Evolutionary conservation across 139 green algal genomes (phyloP), one percentile per base, ranked within the genome.

Genomic region (Penium margaritaceum): DNA sequence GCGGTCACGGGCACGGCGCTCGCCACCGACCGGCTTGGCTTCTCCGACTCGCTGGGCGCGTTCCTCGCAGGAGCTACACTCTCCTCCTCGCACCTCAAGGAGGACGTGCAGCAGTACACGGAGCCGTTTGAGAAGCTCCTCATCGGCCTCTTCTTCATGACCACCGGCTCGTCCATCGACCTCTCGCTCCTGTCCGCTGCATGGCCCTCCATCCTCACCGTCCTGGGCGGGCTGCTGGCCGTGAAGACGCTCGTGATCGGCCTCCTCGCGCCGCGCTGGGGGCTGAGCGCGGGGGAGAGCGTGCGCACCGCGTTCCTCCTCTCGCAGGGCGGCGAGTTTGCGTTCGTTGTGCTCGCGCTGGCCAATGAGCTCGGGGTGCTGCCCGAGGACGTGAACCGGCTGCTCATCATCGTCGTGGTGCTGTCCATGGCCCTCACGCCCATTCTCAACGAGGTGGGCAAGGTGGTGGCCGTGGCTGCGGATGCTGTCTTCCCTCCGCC

Each of bases 111-210:
- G 83, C 89, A 87, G 12, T 89, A 96, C 84, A 95, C 96, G 77
- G 76, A 86, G 54, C 91, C 91, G n/a, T 96, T 96, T 80, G 79
- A 88, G 43, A 89, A 88, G 5, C 82, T 97, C 54, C 86, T 97
- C 69, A 84, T 97, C 65, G 90, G 90, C 27, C 85, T 97, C 19
- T 97, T 97, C 79, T 97, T 97, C 70, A 84, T 93, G 29, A 91
- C 89, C 36, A 94, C 88, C 4, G 87, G 87, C 47, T 82, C 79
- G 37, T 85, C 81, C 34, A 75, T 92, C 53, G 87, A 93, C 64
- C 30, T 94, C 7, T 19, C 68, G 14, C 76, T 91, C 61, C 67
- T 89, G 6, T 37, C 88, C 6, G 63, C 84, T 30, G 38, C 89
- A 68, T 92, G 82, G 81, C 82, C 84, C 17, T 83, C 85, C 30